Conservation (phyloP, 2,329 filamentous ascomycete genomes). For the Myriosclerotinia scirpicola region DNA sequence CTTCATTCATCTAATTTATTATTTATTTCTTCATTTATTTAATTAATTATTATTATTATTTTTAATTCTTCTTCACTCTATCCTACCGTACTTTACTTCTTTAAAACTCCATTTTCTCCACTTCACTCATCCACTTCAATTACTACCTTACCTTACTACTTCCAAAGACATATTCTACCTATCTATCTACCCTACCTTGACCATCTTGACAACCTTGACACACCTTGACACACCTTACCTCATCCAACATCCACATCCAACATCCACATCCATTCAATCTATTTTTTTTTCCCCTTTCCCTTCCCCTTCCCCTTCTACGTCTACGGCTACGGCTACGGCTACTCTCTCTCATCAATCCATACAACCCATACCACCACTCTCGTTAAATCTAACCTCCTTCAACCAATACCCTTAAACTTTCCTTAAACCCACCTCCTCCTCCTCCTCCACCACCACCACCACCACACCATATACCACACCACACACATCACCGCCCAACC, state of each 20-base stretch:
- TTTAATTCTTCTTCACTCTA: too few relatives aligned
- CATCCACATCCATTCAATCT: constrained; percentile 20
- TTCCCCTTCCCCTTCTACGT: too few relatives aligned
- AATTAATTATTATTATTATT: too few relatives aligned
- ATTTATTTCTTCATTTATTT: too few relatives aligned
- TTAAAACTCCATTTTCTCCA: too few relatives aligned
- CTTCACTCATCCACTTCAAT: too few relatives aligned
- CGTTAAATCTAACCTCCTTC: constrained; percentile 20
- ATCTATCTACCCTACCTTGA: too few relatives aligned
- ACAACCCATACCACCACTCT: constrained; percentile 9
- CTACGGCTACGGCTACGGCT: constrained; percentile 22
- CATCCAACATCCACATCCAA: too few relatives aligned
- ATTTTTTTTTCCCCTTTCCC: not conserved
- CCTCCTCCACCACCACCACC: constrained; percentile 30
- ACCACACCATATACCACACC: constrained; percentile 25
- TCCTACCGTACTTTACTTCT: too few relatives aligned
- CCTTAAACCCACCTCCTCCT: constrained; percentile 27
- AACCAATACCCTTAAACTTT: constrained; percentile 23
- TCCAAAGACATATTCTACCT: too few relatives aligned
- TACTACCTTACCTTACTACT: too few relatives aligned
- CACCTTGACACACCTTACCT: constrained; percentile 20
- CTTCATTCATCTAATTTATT: too few relatives aligned
- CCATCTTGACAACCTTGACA: not conserved
- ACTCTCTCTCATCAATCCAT: not conserved
- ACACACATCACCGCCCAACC: constrained; percentile 32